phyloP scores from a whole-genome alignment of 345 rosid genomes.

The Luvunga scandens region DNA sequence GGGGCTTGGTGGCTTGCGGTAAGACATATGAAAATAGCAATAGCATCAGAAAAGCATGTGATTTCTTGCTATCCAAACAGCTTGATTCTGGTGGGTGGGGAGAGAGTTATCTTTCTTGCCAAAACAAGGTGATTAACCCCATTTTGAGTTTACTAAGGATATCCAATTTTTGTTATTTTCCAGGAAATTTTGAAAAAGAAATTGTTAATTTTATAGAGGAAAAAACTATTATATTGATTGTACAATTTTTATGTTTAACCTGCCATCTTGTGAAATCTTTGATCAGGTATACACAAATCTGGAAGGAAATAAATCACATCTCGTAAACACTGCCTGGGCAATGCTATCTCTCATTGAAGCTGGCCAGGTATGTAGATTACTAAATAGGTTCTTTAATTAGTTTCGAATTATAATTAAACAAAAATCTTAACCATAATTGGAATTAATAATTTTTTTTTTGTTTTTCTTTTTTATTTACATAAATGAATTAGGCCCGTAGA shows the following conservation, averaged over 20 bases:
- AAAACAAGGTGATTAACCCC: conserved; percentile 32
- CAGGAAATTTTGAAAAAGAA: background rate
- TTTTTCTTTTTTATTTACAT: too few species aligned
- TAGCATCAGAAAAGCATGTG: conserved; percentile 47
- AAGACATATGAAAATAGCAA: conserved; percentile 30
- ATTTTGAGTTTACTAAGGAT: background rate
- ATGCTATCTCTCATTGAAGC: conserved; percentile 60
- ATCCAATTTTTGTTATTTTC: background rate
- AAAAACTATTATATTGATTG: too few species aligned
- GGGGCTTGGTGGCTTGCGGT: conserved; percentile 50
- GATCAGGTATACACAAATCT: conserved; percentile 25
- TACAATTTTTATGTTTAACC: too few species aligned
- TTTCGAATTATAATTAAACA: background rate
- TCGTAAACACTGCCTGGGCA: conserved; percentile 76
- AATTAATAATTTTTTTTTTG: too few species aligned
- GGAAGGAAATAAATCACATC: conserved; percentile 43
- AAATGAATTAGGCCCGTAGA: conserved; percentile 36
- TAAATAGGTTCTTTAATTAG: background rate
- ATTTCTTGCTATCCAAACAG: conserved; percentile 58
- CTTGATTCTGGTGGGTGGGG: conserved; percentile 69
- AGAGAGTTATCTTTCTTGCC: conserved; percentile 70
- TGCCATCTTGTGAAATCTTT: background rate
- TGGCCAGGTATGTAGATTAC: conserved; percentile 46
- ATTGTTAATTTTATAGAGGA: background rate
- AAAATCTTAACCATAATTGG: too few species aligned